Base-by-base conservation (phyloP, 352 stramenopile species). In the Aphanomyces euteiches region DNA sequence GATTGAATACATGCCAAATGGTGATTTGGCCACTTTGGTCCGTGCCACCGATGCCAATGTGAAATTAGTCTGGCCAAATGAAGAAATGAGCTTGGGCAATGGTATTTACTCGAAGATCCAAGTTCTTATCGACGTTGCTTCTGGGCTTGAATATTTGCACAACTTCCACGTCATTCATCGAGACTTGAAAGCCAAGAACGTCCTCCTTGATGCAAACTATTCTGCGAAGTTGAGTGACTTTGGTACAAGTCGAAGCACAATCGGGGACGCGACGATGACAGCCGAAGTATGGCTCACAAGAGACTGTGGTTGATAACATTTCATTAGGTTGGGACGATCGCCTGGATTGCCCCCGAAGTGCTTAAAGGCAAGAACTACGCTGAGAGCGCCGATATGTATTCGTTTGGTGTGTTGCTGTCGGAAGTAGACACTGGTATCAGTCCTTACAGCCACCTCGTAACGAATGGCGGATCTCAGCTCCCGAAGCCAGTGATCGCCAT, bases 171-270 rank as follows among this genome's bases (percentile, higher is more conserved):
- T 84, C 1, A 80, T 79, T 47, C 77, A 81, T 66, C 66, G 89
- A 45, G 87, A 93, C 65, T 72, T 91, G 13, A 91, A 91, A 69
- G 74, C 80, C 38, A 83, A 91, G 63, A 95, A 94, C 67, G 79
- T 93, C 36, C 73, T 95, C 41, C 73, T 96, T 40, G 87, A 90
- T 47, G 77, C 66, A 5, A 37, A 77, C 3, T 78, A 90, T 4
- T 73, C 88, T 19, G 79, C 91, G 36, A 84, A 88, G 45, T 66
- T 96, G 41, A 91, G 85, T 47, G 87, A 96, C 75, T 95, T 97
- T 77, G 89, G 87, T 57, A 72, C 93, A 74, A 83, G 74, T 73
- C 66, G 74, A 50, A 56, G 70, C 84, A 7, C 43, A 75, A 43
- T 65, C 36, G 45, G 67, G 48, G 38, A 48, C 72, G 40, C 57